Conservation (phyloP, 2,329 filamentous ascomycete genomes). For the Epicoccum nigrum region DNA sequence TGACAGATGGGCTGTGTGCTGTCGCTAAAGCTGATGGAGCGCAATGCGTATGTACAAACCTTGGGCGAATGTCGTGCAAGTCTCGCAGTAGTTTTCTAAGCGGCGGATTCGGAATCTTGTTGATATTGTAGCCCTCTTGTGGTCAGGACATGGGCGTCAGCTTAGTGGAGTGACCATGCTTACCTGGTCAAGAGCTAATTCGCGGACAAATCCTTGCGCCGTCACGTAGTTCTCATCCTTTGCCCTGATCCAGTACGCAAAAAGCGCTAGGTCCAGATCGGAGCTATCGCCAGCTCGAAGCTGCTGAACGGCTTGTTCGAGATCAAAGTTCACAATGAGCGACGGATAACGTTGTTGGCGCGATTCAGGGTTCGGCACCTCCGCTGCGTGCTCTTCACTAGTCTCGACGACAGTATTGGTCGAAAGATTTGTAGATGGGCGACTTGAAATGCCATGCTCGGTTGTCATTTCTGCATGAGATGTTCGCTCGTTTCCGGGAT, state of each 20-base stretch:
- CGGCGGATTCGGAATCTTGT: conserved; percentile 20
- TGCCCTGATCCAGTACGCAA: conserved; percentile 34
- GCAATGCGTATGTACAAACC: neutral
- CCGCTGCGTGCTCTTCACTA: neutral
- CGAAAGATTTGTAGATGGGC: too few relatives aligned
- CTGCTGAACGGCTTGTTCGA: conserved; percentile 22
- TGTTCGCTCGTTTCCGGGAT: too few relatives aligned
- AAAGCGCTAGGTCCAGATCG: conserved; percentile 31
- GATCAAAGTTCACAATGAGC: conserved; percentile 17
- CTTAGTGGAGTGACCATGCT: neutral
- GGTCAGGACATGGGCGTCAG: neutral
- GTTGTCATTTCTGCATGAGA: too few relatives aligned
- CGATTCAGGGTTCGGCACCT: neutral
- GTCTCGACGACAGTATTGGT: neutral
- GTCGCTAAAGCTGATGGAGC: neutral
- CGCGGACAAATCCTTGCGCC: conserved; percentile 35
- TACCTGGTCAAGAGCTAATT: conserved; percentile 37
- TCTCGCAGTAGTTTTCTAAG: conserved; percentile 24
- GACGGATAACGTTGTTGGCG: conserved; percentile 8
- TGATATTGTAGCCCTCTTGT: conserved; percentile 26
- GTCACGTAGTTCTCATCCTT: conserved; percentile 27
- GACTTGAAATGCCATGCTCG: too few relatives aligned
- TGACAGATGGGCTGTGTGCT: neutral
- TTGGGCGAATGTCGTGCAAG: conserved; percentile 16
- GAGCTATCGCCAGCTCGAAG: conserved; percentile 34